A percentile compares a stretch with the other conserved stretches of the same genome.
Conservation (phyloP, 2,329 filamentous ascomycete species). For the Penicillium corylophilum region DNA sequence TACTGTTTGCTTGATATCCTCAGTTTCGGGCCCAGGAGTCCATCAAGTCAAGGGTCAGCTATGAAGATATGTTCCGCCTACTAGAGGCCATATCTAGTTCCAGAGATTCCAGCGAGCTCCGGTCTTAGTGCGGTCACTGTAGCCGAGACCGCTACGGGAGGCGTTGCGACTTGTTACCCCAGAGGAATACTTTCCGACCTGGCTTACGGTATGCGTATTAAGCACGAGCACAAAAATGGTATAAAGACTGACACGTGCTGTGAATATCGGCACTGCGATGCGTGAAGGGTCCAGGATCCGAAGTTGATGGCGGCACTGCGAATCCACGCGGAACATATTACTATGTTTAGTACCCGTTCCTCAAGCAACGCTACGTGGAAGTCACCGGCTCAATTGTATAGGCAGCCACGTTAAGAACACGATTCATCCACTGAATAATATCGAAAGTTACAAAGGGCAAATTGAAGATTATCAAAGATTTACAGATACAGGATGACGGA, state of each 20-base stretch:
- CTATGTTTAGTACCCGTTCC: slow-evolving; percentile 10
- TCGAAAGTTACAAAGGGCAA: neutral
- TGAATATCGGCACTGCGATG: neutral
- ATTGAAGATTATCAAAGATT: neutral
- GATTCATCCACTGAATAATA: neutral
- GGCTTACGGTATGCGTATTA: no score
- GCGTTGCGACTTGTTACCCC: neutral
- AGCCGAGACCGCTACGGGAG: no score
- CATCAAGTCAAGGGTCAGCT: no score
- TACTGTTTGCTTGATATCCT: no score
- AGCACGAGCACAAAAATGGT: no score
- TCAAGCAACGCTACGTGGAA: slow-evolving; percentile 4
- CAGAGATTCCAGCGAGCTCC: no score
- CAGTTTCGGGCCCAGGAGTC: no score
- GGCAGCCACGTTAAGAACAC: slow-evolving; percentile 5
- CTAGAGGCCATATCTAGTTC: no score
- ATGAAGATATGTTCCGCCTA: no score
- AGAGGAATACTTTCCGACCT: no score
- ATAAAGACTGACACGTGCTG: neutral
- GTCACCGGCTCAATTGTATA: neutral
- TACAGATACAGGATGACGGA: neutral
- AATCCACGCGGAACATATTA: slow-evolving; percentile 5
- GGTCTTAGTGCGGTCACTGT: no score
- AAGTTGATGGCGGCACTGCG: neutral
- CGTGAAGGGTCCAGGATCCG: neutral